Evolutionary conservation across 768 basidiomycete species (phyloP).

Genomic region (Suillus alpinus): DNA sequence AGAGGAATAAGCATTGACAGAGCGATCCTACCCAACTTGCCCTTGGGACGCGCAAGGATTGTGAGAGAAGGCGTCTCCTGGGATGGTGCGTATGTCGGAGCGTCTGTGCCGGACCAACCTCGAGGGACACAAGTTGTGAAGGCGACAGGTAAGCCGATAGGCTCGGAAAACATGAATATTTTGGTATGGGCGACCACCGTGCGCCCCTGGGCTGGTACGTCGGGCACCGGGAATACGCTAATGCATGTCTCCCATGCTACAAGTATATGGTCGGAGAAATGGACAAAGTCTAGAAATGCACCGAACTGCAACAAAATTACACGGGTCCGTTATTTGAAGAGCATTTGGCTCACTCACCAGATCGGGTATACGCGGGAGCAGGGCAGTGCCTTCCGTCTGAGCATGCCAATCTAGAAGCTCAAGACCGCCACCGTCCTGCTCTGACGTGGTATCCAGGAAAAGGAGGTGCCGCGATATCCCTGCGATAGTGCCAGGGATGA

Average conservation of each 20-base stretch:
- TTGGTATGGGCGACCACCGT: conserved; percentile 18
- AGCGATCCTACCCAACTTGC: conserved; percentile 12
- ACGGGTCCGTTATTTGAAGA: not conserved
- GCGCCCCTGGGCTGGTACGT: conserved; percentile 19
- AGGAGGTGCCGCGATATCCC: conserved; percentile 24
- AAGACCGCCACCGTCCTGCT: conserved; percentile 17
- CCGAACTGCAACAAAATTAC: conserved; percentile 17
- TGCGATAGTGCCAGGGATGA: conserved; percentile 19
- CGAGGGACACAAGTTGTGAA: conserved; percentile 26
- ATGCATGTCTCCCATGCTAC: conserved; percentile 27
- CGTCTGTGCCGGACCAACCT: not conserved
- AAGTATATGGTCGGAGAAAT: conserved; percentile 21
- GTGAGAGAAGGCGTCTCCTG: conserved; percentile 17
- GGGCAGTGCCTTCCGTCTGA: conserved; percentile 19
- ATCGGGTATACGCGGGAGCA: conserved; percentile 21
- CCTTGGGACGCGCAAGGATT: conserved; percentile 21
- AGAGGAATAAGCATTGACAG: conserved; percentile 27
- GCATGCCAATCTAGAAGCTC: conserved; percentile 29
- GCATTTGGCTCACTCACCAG: conserved; percentile 14
- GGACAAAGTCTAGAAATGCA: conserved; percentile 21
- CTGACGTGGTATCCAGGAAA: conserved; percentile 21
- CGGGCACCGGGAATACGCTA: conserved; percentile 25
- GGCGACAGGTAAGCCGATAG: conserved; percentile 19
- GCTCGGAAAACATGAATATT: conserved; percentile 27
- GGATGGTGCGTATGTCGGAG: not conserved